Conservation (phyloP, 495 filamentous ascomycete genomes). For the Penicillium waksmanii region DNA sequence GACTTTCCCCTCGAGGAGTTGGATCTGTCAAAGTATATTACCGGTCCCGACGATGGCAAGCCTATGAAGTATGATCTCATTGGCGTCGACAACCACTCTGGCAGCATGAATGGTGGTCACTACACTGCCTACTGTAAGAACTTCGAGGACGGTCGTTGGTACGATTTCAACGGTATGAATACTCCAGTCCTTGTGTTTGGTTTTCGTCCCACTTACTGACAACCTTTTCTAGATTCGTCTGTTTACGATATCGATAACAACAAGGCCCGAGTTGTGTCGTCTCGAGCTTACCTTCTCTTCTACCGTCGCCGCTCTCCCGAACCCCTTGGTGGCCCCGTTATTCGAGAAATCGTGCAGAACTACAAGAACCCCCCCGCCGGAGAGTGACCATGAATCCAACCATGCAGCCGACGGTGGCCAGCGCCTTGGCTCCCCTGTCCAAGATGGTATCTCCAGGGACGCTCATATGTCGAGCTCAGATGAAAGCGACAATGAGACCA, state of each 20-base stretch:
- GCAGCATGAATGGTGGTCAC: slow-evolving; percentile 88
- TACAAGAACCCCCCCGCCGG: slow-evolving; percentile 6
- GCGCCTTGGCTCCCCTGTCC: background rate
- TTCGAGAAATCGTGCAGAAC: slow-evolving; percentile 63
- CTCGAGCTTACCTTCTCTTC: slow-evolving; percentile 89
- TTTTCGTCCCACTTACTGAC: slow-evolving; percentile 20
- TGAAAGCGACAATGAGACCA: slow-evolving; percentile 25
- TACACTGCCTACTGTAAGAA: slow-evolving; percentile 95
- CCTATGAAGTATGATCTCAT: slow-evolving; percentile 86
- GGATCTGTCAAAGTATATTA: slow-evolving; percentile 78
- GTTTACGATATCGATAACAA: slow-evolving; percentile 60
- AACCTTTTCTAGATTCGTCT: slow-evolving; percentile 61
- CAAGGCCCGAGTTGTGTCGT: slow-evolving; percentile 56
- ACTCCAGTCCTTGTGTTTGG: background rate
- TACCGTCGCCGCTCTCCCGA: slow-evolving; percentile 81
- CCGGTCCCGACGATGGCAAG: slow-evolving; percentile 76
- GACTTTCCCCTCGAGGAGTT: slow-evolving; percentile 89
- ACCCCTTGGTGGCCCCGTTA: slow-evolving; percentile 77
- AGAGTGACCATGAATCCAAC: background rate
- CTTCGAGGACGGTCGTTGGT: slow-evolving; percentile 83
- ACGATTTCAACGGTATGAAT: slow-evolving; percentile 87
- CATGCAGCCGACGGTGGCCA: background rate
- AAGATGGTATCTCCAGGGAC: slow-evolving; percentile 27
- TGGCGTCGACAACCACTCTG: slow-evolving; percentile 93
- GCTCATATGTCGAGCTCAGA: slow-evolving; percentile 36